These are phyloP conservation scores for Stylosanthes scabra DNA, from an alignment of 331 rosid genomes.

Conservation along the genomic window DNA sequence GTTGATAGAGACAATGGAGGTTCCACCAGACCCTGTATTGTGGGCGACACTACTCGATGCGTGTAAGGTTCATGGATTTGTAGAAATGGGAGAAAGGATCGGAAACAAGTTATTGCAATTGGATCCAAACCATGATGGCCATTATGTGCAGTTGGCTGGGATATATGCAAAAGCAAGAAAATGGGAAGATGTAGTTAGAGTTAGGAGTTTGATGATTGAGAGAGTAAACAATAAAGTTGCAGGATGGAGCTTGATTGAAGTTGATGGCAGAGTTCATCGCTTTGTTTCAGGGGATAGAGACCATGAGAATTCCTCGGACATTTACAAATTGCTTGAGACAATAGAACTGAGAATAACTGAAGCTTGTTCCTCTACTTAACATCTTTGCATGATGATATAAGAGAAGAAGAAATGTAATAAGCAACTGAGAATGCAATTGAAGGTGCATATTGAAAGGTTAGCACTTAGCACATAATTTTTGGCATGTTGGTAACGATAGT, in stretches of 20 bases:
- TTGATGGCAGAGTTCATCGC: slow-evolving; percentile 65
- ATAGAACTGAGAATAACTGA: slow-evolving; percentile 52
- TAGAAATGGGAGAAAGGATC: slow-evolving; percentile 72
- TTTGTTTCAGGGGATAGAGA: slow-evolving; percentile 77
- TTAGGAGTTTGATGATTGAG: slow-evolving; percentile 68
- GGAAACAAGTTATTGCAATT: slow-evolving; percentile 66
- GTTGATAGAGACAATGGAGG: slow-evolving; percentile 60
- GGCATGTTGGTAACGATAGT: slow-evolving; percentile 48
- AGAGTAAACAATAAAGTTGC: slow-evolving; percentile 54
- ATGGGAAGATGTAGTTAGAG: slow-evolving; percentile 84
- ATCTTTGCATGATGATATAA: slow-evolving; percentile 55
- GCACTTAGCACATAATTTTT: slow-evolving; percentile 42
- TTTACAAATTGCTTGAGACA: slow-evolving; percentile 63
- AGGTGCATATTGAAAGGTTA: slow-evolving; percentile 57
- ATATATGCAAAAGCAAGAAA: slow-evolving; percentile 77
- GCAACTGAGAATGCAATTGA: too few species aligned
- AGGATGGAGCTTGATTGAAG: slow-evolving; percentile 83
- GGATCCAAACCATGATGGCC: slow-evolving; percentile 81
- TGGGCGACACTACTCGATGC: slow-evolving; percentile 83
- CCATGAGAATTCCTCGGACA: slow-evolving; percentile 54
- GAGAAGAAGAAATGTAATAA: too few species aligned
- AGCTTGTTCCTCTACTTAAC: slow-evolving; percentile 59
- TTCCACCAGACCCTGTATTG: slow-evolving; percentile 63
- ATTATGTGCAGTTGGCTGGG: slow-evolving; percentile 74
- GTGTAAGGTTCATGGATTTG: slow-evolving; percentile 65